A percentile compares a stretch with the other conserved stretches of the same genome.
Evolutionary conservation across 768 basidiomycete genomes (phyloP).

Genomic region (Astraeus odoratus): DNA sequence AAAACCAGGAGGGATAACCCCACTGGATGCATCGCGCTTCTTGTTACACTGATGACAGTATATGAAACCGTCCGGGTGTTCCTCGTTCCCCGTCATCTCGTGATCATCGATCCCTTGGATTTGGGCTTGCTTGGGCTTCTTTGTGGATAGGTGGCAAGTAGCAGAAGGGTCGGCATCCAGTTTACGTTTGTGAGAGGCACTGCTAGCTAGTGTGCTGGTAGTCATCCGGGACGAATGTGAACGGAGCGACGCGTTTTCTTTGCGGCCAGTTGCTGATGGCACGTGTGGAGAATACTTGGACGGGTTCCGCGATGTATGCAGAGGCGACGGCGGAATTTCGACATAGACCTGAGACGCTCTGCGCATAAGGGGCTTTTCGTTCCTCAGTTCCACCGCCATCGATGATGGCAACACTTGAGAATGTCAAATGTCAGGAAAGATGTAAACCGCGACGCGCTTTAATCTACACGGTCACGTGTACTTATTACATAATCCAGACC

Average conservation of each 20-base stretch:
- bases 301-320: slow-evolving; percentile 21
- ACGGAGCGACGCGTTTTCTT: slow-evolving; percentile 42
- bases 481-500: too few species aligned
- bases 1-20: slow-evolving; percentile 9
- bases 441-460: too few species aligned
- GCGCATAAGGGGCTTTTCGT: slow-evolving; percentile 10
- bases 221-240: slow-evolving; percentile 24
- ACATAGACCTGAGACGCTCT: slow-evolving; percentile 48
- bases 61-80: slow-evolving; percentile 34
- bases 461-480: too few species aligned
- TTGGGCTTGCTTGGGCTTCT: slow-evolving; percentile 28
- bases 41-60: slow-evolving; percentile 71
- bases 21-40: slow-evolving; percentile 50
- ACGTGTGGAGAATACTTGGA: slow-evolving; percentile 19
- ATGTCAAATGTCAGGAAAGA: too few species aligned
- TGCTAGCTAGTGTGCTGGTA: slow-evolving; percentile 23
- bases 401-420: neutral
- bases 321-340: slow-evolving; percentile 49
- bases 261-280: slow-evolving; percentile 25
- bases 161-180: slow-evolving; percentile 29
- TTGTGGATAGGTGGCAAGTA: slow-evolving; percentile 12
- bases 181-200: slow-evolving; percentile 44
- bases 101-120: slow-evolving; percentile 11
- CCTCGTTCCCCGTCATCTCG: slow-evolving; percentile 16
- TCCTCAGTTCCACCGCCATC: neutral